Evolutionary conservation across 164 flowering plant genomes (phyloP), one percentile per base, ranked within the genome.

Genomic region (Amborella trichopoda): DNA sequence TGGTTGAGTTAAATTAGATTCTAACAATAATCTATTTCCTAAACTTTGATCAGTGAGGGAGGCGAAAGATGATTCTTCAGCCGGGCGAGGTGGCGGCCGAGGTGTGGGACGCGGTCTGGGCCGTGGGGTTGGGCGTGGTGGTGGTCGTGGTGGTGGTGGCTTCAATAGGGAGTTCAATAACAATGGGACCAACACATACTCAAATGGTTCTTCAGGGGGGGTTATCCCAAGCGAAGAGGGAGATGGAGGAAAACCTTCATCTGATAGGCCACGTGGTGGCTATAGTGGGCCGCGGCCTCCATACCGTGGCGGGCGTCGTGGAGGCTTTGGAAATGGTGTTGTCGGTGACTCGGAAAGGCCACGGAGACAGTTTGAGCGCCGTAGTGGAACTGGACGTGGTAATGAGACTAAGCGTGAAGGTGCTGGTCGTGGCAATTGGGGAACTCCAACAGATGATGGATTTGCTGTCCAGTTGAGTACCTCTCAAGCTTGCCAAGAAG

Each of bases 391-490:
- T 49, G 89, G 82, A 0, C 73, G 63, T 2, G 79, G 81, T 77
- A 60, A 53, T 70, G 86, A 74, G 43, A 0, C 66, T 26, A 80
- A 74, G 52, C 71, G 79, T n/a, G 88, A 76, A 26, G 83, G 80
- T 6, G 39, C 77, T 59, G 83, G 83, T 16, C 77, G 78, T 28
- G 83, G 77, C 20, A 78, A 83, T 40, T 76, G 80, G 85, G 85
- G 83, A 45, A 54, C 69, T 36, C 49, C 23, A 20, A 40, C 62
- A 23, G 83, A 80, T 66, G 85, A 80, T 28, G 14, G 42, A 20
- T n/a, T n/a, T n/a, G 34, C 20, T 10, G 16, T 26, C 25, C 51
- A 55, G 60, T 61, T 52, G 39, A 43, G 55, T 52, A 16, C 6
- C 41, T 38, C 17, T 11, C 8, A 18, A 33, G n/a, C 37, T 33